Percentiles rank a stretch among this genome's conserved stretches.
These are phyloP conservation scores for Uronychia setigera DNA, from an alignment of 73 alveolate species.

Conservation along the genomic window DNA sequence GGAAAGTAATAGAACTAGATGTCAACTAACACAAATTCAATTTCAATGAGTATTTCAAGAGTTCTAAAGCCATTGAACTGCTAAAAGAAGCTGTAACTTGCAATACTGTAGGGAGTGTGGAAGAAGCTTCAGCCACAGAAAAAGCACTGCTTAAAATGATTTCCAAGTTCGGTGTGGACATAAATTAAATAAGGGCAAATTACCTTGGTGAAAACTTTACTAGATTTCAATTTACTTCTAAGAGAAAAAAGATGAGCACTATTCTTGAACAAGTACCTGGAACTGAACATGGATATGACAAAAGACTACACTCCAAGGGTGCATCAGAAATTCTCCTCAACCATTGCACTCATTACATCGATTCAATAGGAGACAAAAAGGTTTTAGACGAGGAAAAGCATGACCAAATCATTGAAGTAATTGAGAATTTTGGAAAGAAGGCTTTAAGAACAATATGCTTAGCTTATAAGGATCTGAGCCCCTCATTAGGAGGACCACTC, in stretches of 20 bases:
- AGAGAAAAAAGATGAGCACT: conserved; percentile 89
- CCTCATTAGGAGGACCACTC: conserved; percentile 22
- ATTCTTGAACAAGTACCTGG: conserved; percentile 38
- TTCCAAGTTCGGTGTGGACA: conserved; percentile 30
- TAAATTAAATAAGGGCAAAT: conserved; percentile 10
- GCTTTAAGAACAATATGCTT: conserved; percentile 68
- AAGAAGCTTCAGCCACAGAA: conserved; percentile 58
- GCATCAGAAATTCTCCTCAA: conserved; percentile 52
- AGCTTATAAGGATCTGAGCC: conserved; percentile 57
- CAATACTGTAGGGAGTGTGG: conserved; percentile 11
- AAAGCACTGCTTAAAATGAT: conserved; percentile 46
- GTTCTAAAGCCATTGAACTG: conserved; percentile 1
- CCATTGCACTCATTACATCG: conserved; percentile 65
- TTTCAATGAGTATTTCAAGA: conserved; percentile 20
- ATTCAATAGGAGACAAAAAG: conserved; percentile 41
- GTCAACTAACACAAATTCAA: conserved; percentile 22
- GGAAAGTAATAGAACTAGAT: conserved; percentile 36
- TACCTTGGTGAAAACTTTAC: conserved; percentile 19
- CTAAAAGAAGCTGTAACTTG: conserved; percentile 22
- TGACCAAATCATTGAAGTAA: neutral
- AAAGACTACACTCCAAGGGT: conserved; percentile 22
- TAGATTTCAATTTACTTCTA: conserved; percentile 77
- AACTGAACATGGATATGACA: conserved; percentile 4
- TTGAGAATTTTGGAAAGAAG: neutral
- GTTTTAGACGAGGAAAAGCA: conserved; percentile 11